Evolutionary conservation across 192 early-diverging fungal genomes (phyloP).

Genomic region (Gonapodya sp.): DNA sequence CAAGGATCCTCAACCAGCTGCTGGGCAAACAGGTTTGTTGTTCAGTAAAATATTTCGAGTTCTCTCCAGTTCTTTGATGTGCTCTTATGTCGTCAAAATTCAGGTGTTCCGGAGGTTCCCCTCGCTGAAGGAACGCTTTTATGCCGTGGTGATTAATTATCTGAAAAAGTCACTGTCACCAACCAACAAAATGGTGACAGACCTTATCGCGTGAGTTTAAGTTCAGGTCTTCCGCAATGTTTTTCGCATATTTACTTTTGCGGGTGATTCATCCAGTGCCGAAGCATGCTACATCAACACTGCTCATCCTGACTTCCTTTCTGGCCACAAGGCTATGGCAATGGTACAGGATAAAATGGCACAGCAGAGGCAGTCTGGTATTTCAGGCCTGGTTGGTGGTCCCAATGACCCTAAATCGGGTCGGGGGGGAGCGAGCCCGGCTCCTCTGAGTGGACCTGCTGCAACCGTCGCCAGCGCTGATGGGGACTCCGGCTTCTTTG

Average conservation of each 20-base stretch:
- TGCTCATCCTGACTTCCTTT: constrained; percentile 96
- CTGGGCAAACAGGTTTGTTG: constrained; percentile 70
- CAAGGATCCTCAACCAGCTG: constrained; percentile 85
- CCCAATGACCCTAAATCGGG: constrained; percentile 2
- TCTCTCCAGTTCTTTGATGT: neutral
- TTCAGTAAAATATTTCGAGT: neutral
- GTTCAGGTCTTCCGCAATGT: constrained; percentile 2
- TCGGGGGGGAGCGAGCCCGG: neutral
- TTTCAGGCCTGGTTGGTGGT: constrained; percentile 1
- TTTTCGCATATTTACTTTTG: neutral
- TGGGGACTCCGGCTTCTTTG: constrained; percentile 79
- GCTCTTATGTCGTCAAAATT: neutral
- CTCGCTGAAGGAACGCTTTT: constrained; percentile 81
- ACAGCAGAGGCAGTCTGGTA: neutral
- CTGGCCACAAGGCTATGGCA: constrained; percentile 64
- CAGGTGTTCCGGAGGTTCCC: constrained; percentile 94
- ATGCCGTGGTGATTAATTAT: constrained; percentile 84
- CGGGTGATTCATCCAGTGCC: constrained; percentile 41
- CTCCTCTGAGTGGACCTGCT: neutral
- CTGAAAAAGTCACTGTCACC: constrained; percentile 84
- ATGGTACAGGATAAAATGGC: constrained; percentile 15
- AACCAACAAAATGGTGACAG: constrained; percentile 88
- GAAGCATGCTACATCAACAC: constrained; percentile 98
- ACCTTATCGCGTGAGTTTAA: constrained; percentile 70
- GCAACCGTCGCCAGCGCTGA: neutral